phyloP scores from a whole-genome alignment of 305 asterid species.

The Stenogyne calaminthoides region DNA sequence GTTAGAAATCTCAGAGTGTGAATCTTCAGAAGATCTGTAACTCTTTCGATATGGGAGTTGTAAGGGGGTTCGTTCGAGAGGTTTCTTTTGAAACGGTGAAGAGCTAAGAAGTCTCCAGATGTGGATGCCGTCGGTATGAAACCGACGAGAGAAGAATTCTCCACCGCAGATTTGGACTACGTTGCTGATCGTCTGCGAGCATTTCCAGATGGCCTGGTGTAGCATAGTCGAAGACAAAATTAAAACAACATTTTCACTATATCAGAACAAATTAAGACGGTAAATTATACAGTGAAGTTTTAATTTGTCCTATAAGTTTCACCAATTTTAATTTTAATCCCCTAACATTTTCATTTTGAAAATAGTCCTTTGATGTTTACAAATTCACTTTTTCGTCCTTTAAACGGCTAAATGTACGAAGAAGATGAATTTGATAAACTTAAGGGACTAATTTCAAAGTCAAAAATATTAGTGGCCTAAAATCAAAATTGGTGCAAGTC shows the following conservation, averaged over 20 bases:
- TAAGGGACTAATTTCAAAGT: too few relatives aligned
- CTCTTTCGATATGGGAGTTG: slow-evolving; percentile 73
- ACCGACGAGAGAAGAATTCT: slow-evolving; percentile 94
- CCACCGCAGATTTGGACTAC: slow-evolving; percentile 86
- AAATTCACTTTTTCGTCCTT: too few relatives aligned
- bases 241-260: background rate
- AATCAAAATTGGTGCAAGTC: too few relatives aligned
- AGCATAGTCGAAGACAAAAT: background rate
- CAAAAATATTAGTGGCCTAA: too few relatives aligned
- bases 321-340: too few relatives aligned
- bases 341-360: too few relatives aligned
- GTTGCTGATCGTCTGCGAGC: slow-evolving; percentile 56
- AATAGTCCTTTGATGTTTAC: too few relatives aligned
- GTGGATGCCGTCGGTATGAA: slow-evolving; percentile 76
- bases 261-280: background rate
- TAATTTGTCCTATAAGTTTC: too few relatives aligned
- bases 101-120: slow-evolving; percentile 79
- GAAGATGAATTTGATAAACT: too few relatives aligned
- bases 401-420: too few relatives aligned
- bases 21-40: slow-evolving; percentile 49
- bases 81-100: slow-evolving; percentile 76
- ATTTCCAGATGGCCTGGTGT: slow-evolving; percentile 70
- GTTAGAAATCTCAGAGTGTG: slow-evolving; percentile 66
- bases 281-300: too few relatives aligned
- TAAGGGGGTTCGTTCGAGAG: slow-evolving; percentile 50